Evolutionary conservation across 108 stramenopile species (phyloP).

Genomic region (Nitzschia sp.): DNA sequence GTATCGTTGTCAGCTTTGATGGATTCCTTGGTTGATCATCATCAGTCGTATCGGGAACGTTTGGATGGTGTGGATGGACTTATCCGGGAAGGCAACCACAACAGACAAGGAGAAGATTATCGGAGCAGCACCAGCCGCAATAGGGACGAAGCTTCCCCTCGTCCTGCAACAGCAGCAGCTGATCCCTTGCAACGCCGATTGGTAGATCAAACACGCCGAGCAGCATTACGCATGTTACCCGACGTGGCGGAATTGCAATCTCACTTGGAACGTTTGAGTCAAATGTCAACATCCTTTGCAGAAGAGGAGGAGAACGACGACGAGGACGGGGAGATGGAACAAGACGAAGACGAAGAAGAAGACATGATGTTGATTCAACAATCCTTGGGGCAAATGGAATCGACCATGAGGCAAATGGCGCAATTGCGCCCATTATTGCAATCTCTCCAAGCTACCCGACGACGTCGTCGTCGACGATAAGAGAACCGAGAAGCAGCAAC

Average conservation of each 20-base stretch:
- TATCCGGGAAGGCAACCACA: no score
- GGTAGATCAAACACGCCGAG: no score
- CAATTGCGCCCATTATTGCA: background rate
- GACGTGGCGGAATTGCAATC: background rate
- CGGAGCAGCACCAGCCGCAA: no score
- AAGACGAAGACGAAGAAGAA: no score
- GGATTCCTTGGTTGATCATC: no score
- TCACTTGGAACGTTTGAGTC: constrained; percentile 3
- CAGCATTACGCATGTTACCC: background rate
- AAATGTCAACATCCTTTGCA: background rate
- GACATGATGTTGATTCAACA: background rate
- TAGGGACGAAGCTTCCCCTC: no score
- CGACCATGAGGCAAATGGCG: background rate
- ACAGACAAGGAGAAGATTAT: no score
- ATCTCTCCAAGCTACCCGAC: background rate
- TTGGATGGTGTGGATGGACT: no score
- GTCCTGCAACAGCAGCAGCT: no score
- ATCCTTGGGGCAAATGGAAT: background rate
- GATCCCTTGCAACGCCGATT: constrained; percentile 1
- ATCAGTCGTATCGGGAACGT: no score
- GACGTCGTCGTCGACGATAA: background rate
- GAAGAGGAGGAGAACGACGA: background rate
- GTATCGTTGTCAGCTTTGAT: no score
- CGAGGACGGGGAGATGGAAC: background rate
- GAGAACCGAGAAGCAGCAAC: background rate